Conservation (phyloP, 2,329 filamentous ascomycete genomes). For the Teratosphaeria epicoccoides region DNA sequence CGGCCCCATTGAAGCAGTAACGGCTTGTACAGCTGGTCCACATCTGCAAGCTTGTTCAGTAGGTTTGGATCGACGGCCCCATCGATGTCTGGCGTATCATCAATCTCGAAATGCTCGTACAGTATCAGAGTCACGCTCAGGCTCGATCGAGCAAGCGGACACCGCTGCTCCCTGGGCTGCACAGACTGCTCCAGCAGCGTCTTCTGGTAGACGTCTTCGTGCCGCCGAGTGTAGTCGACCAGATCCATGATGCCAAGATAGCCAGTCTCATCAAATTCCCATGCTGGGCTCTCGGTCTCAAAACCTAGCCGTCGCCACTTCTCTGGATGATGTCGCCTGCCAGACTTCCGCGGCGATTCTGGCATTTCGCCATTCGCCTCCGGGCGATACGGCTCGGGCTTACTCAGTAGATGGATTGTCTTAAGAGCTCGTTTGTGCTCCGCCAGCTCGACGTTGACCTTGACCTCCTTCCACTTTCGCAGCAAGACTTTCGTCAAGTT, state of each 20-base stretch:
- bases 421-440: slow-evolving; percentile 85
- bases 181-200: slow-evolving; percentile 79
- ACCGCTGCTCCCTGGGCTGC: slow-evolving; percentile 59
- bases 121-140: slow-evolving; percentile 77
- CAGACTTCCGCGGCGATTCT: slow-evolving; percentile 28
- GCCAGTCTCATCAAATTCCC: slow-evolving; percentile 75
- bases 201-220: slow-evolving; percentile 89
- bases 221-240: slow-evolving; percentile 82
- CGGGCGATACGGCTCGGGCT: slow-evolving; percentile 46
- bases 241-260: slow-evolving; percentile 97
- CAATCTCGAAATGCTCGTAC: slow-evolving; percentile 93
- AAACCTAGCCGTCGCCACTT: slow-evolving; percentile 93
- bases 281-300: slow-evolving; percentile 73
- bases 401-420: slow-evolving; percentile 58
- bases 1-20: slow-evolving; percentile 87
- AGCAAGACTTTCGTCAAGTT: slow-evolving; percentile 78
- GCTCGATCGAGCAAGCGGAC: slow-evolving; percentile 78
- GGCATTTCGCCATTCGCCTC: slow-evolving; percentile 10
- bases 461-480: slow-evolving; percentile 71
- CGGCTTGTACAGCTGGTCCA: slow-evolving; percentile 79
- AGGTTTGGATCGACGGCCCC: slow-evolving; percentile 13
- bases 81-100: slow-evolving; percentile 29
- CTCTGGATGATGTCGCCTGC: slow-evolving; percentile 66
- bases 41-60: slow-evolving; percentile 41
- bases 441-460: slow-evolving; percentile 71